These are phyloP conservation scores for Candida tibetensis DNA, from an alignment of 805 yeast species.

Conservation along the genomic window DNA sequence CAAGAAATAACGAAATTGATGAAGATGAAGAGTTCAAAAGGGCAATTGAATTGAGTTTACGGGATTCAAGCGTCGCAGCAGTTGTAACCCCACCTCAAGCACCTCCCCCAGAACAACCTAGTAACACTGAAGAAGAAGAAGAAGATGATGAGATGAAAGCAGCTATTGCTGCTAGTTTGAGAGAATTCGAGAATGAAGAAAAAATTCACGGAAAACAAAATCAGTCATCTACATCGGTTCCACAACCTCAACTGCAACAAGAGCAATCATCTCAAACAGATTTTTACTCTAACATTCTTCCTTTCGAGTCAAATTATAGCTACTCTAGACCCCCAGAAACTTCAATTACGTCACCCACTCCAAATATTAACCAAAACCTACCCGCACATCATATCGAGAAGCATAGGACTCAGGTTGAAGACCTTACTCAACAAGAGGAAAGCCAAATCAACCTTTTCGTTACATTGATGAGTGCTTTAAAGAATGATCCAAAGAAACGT, in stretches of 20 bases:
- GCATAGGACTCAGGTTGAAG: constrained; percentile 17
- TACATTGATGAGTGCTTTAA: constrained; percentile 55
- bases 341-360: neutral
- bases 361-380: neutral
- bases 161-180: constrained; percentile 89
- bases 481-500: constrained; percentile 45
- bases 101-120: constrained; percentile 12
- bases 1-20: constrained; percentile 27
- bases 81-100: constrained; percentile 26
- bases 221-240: neutral
- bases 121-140: constrained; percentile 43
- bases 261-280: constrained; percentile 27
- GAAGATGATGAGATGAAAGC: constrained; percentile 83
- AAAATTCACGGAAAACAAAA: constrained; percentile 10
- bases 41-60: constrained; percentile 78
- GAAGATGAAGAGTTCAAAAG: constrained; percentile 74
- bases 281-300: constrained; percentile 28
- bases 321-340: constrained; percentile 5
- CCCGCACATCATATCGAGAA: constrained; percentile 2
- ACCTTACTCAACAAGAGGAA: constrained; percentile 61
- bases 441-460: constrained; percentile 67
- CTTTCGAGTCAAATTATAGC: constrained; percentile 12
- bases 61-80: constrained; percentile 41
- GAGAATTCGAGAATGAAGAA: constrained; percentile 55
- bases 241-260: constrained; percentile 10